Base-by-base conservation (phyloP, 2,329 filamentous ascomycete genomes). In the Aspergillus costaricaensis region DNA sequence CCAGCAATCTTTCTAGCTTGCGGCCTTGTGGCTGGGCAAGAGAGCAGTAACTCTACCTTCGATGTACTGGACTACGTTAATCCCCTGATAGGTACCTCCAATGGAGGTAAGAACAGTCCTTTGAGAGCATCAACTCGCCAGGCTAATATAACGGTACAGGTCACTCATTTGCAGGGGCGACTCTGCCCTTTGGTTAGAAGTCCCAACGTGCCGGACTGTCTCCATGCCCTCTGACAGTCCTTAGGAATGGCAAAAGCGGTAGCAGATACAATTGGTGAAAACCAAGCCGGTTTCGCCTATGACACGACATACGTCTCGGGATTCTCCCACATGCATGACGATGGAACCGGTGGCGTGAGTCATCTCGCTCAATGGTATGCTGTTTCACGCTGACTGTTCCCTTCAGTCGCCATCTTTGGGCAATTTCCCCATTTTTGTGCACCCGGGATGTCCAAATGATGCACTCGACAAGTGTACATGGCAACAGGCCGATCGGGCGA, bases 401-500 rank as follows among this genome's bases (percentile, higher is more conserved):
- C 7, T 12, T 15, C 3, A 67, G 74, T 65, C 76, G 1, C 85
- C 88, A 0, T 91, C 65, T 9, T 38, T 67, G 58, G 90, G 89
- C 14, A 91, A 91, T 69, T 92, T 92, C 56, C 87, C 90, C 0
- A 77, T 92, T 1, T 91, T 92, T 64, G 82, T 88, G 0, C 88
- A 90, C 62, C 76, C 83, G 4, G 79, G 80, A 43, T 92, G 89
- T 64, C 80, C 83, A 0, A 81, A 78, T 14, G 84, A 89, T 62
- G 82, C 87, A 41, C 74, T 91, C 57, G 80, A 90, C 67, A 78
- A 79, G 7, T 91, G 89, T 72, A 79, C 77, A 12, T 91, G 85
- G 68, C 82, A 83, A 10, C 85, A 85, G 66, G 75, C 72, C 19
- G 78, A 82, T 43, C 80, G 86, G 76, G 64, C 80, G 68, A 63